Conservation (phyloP, 1,139 yeast genomes). For the Debaryomycetaceae sp. region DNA sequence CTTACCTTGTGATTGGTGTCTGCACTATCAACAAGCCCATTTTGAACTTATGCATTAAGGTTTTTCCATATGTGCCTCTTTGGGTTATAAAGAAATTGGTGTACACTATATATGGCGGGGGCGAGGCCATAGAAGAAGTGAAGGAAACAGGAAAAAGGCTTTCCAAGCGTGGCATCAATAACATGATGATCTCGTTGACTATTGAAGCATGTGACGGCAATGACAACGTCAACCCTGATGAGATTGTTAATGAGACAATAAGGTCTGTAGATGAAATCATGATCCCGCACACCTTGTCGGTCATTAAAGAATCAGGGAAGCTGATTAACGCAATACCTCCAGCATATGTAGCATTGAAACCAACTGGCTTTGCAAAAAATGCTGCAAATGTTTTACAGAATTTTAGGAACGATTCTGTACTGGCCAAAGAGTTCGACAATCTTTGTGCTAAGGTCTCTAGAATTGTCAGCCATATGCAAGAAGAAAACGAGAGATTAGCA, state of each 20-base stretch:
- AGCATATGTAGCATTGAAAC: slow-evolving; percentile 87
- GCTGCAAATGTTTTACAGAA: slow-evolving; percentile 73
- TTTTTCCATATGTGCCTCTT: slow-evolving; percentile 77
- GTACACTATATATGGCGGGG: slow-evolving; percentile 87
- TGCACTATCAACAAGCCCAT: slow-evolving; percentile 64
- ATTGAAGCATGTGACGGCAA: slow-evolving; percentile 90
- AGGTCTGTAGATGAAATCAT: slow-evolving; percentile 66
- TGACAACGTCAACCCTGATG: slow-evolving; percentile 56
- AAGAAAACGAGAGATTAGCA: slow-evolving; percentile 47
- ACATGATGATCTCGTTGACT: slow-evolving; percentile 92
- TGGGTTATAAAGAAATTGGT: slow-evolving; percentile 67
- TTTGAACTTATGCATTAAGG: slow-evolving; percentile 55
- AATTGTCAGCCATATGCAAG: slow-evolving; percentile 54
- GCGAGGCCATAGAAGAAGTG: slow-evolving; percentile 72
- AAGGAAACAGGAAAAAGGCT: slow-evolving; percentile 65
- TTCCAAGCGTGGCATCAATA: slow-evolving; percentile 71
- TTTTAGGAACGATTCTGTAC: slow-evolving; percentile 44
- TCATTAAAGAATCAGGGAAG: slow-evolving; percentile 41
- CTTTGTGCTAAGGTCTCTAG: slow-evolving; percentile 64
- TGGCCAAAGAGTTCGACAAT: slow-evolving; percentile 51
- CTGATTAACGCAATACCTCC: slow-evolving; percentile 67
- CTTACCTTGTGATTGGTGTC: slow-evolving; percentile 63
- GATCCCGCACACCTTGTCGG: slow-evolving; percentile 62
- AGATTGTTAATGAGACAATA: slow-evolving; percentile 63
- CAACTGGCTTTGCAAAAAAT: slow-evolving; percentile 80